Evolutionary conservation across 2,329 filamentous ascomycete species (phyloP).

Genomic region (Cytospora mali): DNA sequence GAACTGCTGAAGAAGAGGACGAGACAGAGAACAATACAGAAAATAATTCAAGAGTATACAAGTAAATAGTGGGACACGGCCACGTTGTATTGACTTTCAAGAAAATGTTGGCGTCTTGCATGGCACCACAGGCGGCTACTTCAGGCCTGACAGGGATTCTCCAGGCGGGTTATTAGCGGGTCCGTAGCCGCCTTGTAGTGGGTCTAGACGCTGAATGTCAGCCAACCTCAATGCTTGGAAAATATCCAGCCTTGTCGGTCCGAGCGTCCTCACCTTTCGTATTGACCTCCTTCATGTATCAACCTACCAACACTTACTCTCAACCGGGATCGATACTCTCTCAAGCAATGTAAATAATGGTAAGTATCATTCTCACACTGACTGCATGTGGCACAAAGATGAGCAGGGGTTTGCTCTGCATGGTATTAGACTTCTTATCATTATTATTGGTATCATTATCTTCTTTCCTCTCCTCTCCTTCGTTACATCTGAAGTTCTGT

Average conservation of each 20-base stretch:
- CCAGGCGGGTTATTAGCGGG: not conserved
- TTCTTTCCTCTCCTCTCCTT: not conserved
- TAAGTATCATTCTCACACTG: too few relatives aligned
- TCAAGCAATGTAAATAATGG: too few relatives aligned
- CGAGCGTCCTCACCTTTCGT: too few relatives aligned
- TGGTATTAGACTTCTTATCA: not conserved
- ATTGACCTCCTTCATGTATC: too few relatives aligned
- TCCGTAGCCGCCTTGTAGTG: not conserved
- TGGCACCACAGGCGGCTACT: conserved; percentile 10
- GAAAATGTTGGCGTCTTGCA: conserved; percentile 1
- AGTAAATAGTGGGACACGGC: not conserved
- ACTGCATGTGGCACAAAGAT: too few relatives aligned
- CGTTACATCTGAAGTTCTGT: not conserved
- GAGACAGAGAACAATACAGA: not conserved
- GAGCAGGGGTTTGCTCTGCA: not conserved
- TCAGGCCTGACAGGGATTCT: conserved; percentile 5
- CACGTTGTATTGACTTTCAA: not conserved
- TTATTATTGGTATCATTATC: not conserved
- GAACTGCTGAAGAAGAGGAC: not conserved
- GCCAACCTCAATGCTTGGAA: not conserved
- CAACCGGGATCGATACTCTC: too few relatives aligned
- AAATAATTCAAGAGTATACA: not conserved
- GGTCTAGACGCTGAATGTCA: not conserved
- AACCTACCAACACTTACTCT: too few relatives aligned
- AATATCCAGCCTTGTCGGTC: too few relatives aligned